Conservation (phyloP, 2,329 filamentous ascomycete genomes). For the Neonectria coccinea region DNA sequence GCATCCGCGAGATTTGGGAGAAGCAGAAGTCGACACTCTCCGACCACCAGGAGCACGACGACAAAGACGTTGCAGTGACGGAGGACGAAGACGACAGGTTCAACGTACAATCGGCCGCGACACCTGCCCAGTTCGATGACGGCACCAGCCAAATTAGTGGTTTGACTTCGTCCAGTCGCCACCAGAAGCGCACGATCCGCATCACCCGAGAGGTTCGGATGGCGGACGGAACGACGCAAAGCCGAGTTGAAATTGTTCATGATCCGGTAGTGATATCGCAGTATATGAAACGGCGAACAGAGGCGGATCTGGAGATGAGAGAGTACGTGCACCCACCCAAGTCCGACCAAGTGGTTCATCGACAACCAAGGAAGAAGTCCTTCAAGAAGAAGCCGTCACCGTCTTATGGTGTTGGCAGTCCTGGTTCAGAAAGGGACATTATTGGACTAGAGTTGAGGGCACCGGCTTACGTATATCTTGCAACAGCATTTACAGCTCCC, state of each 20-base stretch:
- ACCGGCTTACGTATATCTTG: constrained; percentile 54
- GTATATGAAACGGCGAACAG: constrained; percentile 83
- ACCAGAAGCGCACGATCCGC: constrained; percentile 73
- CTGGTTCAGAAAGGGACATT: constrained; percentile 47
- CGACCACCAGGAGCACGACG: constrained; percentile 75
- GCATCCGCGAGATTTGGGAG: constrained; percentile 93
- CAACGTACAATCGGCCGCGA: constrained; percentile 76
- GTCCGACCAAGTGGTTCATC: constrained; percentile 13
- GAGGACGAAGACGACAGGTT: constrained; percentile 75
- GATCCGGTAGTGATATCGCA: constrained; percentile 90
- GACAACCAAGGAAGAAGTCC: constrained; percentile 9
- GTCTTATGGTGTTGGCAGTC: constrained; percentile 44
- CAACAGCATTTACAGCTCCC: constrained; percentile 62
- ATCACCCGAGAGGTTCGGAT: constrained; percentile 74
- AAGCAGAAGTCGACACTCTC: constrained; percentile 84
- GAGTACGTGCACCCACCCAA: constrained; percentile 67
- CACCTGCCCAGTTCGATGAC: constrained; percentile 79
- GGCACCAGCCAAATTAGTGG: constrained; percentile 83
- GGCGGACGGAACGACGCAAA: constrained; percentile 64
- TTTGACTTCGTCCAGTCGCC: constrained; percentile 73
- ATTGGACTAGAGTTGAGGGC: constrained; percentile 51
- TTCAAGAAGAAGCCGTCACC: constrained; percentile 28
- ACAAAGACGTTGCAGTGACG: constrained; percentile 68
- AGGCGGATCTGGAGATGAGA: constrained; percentile 77
- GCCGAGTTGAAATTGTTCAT: constrained; percentile 75